Conservation (phyloP, 1,284 basidiomycete genomes). For the Pseudozyma pruni region DNA sequence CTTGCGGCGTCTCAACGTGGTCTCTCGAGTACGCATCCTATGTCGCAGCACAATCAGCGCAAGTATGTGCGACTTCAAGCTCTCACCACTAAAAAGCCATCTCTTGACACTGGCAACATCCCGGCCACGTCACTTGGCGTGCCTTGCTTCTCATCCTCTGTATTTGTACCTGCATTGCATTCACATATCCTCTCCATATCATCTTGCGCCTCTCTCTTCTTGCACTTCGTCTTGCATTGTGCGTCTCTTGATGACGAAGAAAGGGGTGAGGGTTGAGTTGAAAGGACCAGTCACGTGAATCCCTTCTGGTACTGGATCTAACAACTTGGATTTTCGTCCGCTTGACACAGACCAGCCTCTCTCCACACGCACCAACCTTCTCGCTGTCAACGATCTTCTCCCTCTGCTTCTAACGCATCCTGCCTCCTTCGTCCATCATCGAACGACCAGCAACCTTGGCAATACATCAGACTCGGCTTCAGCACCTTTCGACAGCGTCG, state of each 20-base stretch:
- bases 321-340: neutral
- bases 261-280: too few relatives aligned
- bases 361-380: conserved; percentile 2
- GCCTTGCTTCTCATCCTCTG: conserved; percentile 5
- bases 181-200: neutral
- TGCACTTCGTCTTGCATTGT: neutral
- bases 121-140: too few relatives aligned
- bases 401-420: neutral
- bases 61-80: too few relatives aligned
- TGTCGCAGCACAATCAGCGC: neutral
- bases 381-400: neutral
- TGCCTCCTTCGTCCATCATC: too few relatives aligned
- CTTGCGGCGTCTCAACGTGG: too few relatives aligned
- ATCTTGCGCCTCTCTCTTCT: too few relatives aligned
- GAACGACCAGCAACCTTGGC: too few relatives aligned
- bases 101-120: too few relatives aligned
- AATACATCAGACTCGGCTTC: too few relatives aligned
- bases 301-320: neutral
- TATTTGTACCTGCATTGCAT: conserved; percentile 40
- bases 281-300: conserved; percentile 1
- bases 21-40: neutral
- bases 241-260: neutral
- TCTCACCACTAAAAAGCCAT: too few relatives aligned
- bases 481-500: too few relatives aligned
- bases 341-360: conserved; percentile 15